Evolutionary conservation across 192 early-diverging fungal species (phyloP).

Genomic region (Rhizoclosmatium globosum): DNA sequence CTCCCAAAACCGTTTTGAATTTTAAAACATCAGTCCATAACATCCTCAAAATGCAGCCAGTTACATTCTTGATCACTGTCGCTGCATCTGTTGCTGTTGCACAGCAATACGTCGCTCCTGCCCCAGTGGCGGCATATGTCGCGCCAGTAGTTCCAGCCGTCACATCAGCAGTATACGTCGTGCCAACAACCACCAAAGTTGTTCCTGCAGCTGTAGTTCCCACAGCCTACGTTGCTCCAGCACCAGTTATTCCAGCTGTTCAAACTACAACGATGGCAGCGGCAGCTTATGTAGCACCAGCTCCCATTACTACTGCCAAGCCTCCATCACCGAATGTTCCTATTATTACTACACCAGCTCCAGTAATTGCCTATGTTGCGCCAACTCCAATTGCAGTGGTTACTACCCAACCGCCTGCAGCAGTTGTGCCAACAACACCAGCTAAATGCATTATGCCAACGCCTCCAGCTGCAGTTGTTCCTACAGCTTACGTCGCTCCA

Average conservation of each 20-base stretch:
- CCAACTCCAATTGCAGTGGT: not conserved
- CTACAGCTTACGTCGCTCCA: not conserved
- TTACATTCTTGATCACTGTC: not conserved
- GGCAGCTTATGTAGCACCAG: not conserved
- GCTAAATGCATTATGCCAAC: not conserved
- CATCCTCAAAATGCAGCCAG: slow-evolving; percentile 3
- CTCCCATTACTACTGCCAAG: not conserved
- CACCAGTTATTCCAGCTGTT: slow-evolving; percentile 2
- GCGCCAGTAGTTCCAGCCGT: no score
- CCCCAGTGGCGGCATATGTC: not conserved
- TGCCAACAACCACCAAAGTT: not conserved
- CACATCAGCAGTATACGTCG: not conserved
- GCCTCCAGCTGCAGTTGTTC: slow-evolving; percentile 2
- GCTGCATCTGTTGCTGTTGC: not conserved
- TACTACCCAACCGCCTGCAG: not conserved
- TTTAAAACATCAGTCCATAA: no score
- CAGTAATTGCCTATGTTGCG: not conserved
- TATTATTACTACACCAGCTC: not conserved
- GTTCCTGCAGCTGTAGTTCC: not conserved
- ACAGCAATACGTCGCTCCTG: slow-evolving; percentile 1
- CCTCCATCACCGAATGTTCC: not conserved
- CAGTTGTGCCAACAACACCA: not conserved
- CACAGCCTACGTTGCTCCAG: not conserved
- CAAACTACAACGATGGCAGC: not conserved
- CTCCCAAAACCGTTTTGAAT: no score